Evolutionary conservation across 202 grass and related monocot species (phyloP), one percentile per base, ranked within the genome.

Genomic region (Panicum virgatum): DNA sequence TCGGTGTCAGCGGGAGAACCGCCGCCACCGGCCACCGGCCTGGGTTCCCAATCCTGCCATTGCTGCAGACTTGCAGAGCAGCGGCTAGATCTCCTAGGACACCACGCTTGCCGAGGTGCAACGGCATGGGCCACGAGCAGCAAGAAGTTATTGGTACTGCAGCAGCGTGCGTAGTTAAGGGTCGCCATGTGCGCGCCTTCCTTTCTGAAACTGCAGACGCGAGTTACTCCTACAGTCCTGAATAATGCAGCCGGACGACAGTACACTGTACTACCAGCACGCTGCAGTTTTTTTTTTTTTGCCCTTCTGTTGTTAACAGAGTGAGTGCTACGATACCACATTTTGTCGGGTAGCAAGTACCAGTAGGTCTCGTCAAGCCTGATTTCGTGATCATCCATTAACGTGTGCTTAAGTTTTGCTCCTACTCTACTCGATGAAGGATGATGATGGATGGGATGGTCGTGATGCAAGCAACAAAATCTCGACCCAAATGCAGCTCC

Each of bases 1-100:
- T 5, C 48, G 8, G 63, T 52, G 74, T 79, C 60, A 74, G 74
- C 68, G 2, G 34, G 34, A 38, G 45, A 72, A 9, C 18, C 20
- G 73, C 56, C 10, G 29, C 23, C 23, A 9, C 56, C 23, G 9
- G 2, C 32, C 32, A 34, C 32, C 32, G 16, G 14, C 27, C 27
- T 34, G 7, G 47, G 25, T 27, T 62, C 78, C 45, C 72, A 30
- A 52, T 47, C 54, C 51, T 61, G 64, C 23, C 56, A 46, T 3
- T 5, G 34, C 52, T 47, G 77, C 36, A 52, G 38, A 38, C 54
- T 56, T 12, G 66, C 83, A 85, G 70, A 75, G 71, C 62, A 74
- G 60, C 1, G 79, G 83, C 73, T 86, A 86, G 87, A 86, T 86
- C 66, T 79, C 74, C 88, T 45, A 86, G 88, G 80, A 69, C 32